phyloP scores from a whole-genome alignment of 148 eudicot species.

The Camellia sinensis region DNA sequence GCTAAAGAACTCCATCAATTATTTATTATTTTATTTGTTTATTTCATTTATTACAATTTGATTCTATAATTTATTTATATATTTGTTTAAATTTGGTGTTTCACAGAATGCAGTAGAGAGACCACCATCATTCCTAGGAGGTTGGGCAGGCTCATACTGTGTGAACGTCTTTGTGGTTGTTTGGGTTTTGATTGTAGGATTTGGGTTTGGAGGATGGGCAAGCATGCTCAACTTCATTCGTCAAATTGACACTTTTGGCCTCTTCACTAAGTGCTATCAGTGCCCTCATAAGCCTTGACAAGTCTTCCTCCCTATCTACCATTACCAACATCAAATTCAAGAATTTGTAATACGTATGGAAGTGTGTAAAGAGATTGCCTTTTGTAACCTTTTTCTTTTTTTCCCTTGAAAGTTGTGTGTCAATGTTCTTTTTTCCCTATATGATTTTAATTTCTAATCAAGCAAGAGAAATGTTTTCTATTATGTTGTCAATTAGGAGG shows the following conservation, averaged over 20 bases:
- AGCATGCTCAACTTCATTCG: slow-evolving; percentile 69
- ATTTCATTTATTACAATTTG: no score
- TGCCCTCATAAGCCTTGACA: slow-evolving; percentile 62
- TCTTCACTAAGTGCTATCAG: slow-evolving; percentile 84
- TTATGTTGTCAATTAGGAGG: neutral
- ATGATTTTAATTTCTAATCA: slow-evolving; percentile 7
- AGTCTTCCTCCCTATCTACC: neutral
- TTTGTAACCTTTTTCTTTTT: slow-evolving; percentile 13
- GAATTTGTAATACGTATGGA: slow-evolving; percentile 25
- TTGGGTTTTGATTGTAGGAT: slow-evolving; percentile 79
- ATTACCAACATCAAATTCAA: neutral
- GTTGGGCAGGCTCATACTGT: slow-evolving; percentile 67
- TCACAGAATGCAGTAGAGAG: slow-evolving; percentile 74
- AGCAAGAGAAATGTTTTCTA: neutral
- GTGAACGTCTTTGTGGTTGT: slow-evolving; percentile 68
- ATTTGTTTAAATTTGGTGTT: neutral
- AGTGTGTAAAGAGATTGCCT: slow-evolving; percentile 44
- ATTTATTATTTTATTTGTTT: no score
- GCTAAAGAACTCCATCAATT: no score
- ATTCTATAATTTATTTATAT: neutral
- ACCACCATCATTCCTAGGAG: slow-evolving; percentile 65
- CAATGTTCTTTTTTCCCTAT: neutral
- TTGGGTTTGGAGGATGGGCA: slow-evolving; percentile 94
- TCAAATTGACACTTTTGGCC: slow-evolving; percentile 73
- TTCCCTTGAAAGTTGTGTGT: slow-evolving; percentile 14